Evolutionary conservation across 306 rosid genomes (phyloP).

Genomic region (Rosa persica): DNA sequence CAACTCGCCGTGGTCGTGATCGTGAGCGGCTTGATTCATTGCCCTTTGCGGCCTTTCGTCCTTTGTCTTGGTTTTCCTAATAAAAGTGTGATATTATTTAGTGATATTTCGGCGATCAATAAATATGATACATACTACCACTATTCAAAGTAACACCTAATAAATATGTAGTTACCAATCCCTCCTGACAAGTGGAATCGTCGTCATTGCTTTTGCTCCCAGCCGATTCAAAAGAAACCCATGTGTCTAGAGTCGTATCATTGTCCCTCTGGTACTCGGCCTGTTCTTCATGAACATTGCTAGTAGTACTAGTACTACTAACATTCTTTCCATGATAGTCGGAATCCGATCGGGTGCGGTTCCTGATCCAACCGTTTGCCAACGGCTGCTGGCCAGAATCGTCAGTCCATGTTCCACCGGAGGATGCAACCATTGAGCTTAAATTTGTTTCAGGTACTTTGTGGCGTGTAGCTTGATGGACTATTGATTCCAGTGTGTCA

Average conservation of each 20-base stretch:
- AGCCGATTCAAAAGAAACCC: conserved; percentile 57
- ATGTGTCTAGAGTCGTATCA: conserved; percentile 46
- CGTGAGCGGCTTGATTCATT: conserved; percentile 33
- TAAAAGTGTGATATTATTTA: not conserved
- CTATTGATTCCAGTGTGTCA: conserved; percentile 63
- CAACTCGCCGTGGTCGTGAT: conserved; percentile 45
- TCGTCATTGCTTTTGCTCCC: conserved; percentile 46
- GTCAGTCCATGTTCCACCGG: conserved; percentile 26
- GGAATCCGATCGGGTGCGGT: conserved; percentile 34
- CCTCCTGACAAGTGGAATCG: conserved; percentile 45
- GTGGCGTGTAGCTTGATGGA: conserved; percentile 53
- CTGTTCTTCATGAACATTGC: conserved; percentile 30
- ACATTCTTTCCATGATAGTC: conserved; percentile 21
- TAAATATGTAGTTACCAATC: conserved; percentile 28
- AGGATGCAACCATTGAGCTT: conserved; percentile 29
- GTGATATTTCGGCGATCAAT: not conserved
- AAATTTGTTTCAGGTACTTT: conserved; percentile 23
- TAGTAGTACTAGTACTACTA: conserved; percentile 10
- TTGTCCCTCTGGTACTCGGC: conserved; percentile 31
- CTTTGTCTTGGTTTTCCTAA: conserved; percentile 43
- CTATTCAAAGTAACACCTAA: not conserved
- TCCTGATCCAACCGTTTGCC: conserved; percentile 16
- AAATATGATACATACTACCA: not conserved
- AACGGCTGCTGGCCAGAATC: conserved; percentile 9
- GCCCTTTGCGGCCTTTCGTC: conserved; percentile 32